Percentiles rank a stretch among this genome's conserved stretches.
Evolutionary conservation across 768 basidiomycete species (phyloP).

Genomic region (Hysterangium stoloniferum): DNA sequence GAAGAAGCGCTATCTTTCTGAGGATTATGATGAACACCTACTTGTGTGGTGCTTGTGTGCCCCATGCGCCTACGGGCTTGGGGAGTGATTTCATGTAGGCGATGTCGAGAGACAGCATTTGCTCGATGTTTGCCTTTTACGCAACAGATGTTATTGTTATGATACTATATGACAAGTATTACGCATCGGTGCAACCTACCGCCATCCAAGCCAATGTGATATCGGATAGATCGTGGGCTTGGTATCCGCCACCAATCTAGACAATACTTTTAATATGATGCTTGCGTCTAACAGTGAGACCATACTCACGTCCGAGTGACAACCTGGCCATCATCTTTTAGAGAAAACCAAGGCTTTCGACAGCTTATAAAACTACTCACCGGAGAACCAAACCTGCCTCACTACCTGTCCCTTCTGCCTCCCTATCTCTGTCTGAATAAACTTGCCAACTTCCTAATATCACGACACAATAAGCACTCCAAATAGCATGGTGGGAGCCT

Average conservation of each 20-base stretch:
- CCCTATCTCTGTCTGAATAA: conserved; percentile 50
- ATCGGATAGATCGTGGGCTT: conserved; percentile 60
- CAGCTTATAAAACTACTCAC: conserved; percentile 29
- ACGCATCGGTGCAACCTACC: conserved; percentile 28
- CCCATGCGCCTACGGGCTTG: conserved; percentile 51
- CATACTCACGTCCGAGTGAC: conserved; percentile 25
- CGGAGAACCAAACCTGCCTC: conserved; percentile 70
- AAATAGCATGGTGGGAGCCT: neutral
- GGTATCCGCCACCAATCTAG: conserved; percentile 66
- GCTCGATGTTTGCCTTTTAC: conserved; percentile 45
- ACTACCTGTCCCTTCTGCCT: conserved; percentile 47
- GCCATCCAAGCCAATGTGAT: conserved; percentile 58
- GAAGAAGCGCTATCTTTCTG: neutral
- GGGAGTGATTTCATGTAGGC: conserved; percentile 40
- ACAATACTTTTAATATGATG: neutral
- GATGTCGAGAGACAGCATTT: conserved; percentile 49
- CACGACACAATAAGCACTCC: too few relatives aligned
- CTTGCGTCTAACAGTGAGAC: neutral
- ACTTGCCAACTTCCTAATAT: conserved; percentile 60
- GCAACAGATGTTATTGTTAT: neutral
- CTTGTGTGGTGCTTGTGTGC: conserved; percentile 55
- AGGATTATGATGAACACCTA: conserved; percentile 24
- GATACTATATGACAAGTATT: conserved; percentile 10
- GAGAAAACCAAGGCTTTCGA: too few relatives aligned
- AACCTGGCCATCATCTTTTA: conserved; percentile 12